phyloP scores from a whole-genome alignment of 805 yeast genomes.

The Wickerhamiella nectarea region DNA sequence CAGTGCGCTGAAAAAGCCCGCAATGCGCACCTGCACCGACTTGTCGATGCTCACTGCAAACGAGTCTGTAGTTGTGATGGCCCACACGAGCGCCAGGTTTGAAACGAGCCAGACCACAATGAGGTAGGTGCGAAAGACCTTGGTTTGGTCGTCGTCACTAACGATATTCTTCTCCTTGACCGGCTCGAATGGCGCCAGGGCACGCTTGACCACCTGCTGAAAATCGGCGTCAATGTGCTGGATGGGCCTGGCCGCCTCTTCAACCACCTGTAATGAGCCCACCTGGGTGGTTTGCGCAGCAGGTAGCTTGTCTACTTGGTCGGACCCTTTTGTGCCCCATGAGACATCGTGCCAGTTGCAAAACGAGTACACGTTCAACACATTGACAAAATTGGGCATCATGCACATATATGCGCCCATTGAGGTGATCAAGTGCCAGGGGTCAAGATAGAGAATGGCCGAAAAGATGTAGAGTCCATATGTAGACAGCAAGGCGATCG shows the following conservation, averaged over 20 bases:
- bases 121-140: constrained; percentile 30
- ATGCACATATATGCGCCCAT: constrained; percentile 29
- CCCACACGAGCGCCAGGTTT: constrained; percentile 27
- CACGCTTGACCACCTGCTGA: constrained; percentile 35
- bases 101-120: constrained; percentile 30
- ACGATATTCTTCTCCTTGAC: constrained; percentile 17
- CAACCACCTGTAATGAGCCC: constrained; percentile 41
- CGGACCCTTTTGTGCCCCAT: constrained; percentile 66
- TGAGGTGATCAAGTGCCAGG: constrained; percentile 52
- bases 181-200: constrained; percentile 38
- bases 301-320: constrained; percentile 35
- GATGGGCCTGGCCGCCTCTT: constrained; percentile 34
- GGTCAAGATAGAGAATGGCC: constrained; percentile 46
- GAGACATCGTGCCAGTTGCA: constrained; percentile 61
- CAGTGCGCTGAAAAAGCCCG: constrained; percentile 33
- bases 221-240: constrained; percentile 42
- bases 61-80: constrained; percentile 28
- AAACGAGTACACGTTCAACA: constrained; percentile 52
- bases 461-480: constrained; percentile 48
- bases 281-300: constrained; percentile 36
- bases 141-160: constrained; percentile 27
- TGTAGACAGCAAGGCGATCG: constrained; percentile 47
- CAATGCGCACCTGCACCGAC: constrained; percentile 27
- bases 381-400: constrained; percentile 29
- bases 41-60: constrained; percentile 27